Conservation (phyloP, 2,329 filamentous ascomycete genomes). For the Sporothrix sp. region DNA sequence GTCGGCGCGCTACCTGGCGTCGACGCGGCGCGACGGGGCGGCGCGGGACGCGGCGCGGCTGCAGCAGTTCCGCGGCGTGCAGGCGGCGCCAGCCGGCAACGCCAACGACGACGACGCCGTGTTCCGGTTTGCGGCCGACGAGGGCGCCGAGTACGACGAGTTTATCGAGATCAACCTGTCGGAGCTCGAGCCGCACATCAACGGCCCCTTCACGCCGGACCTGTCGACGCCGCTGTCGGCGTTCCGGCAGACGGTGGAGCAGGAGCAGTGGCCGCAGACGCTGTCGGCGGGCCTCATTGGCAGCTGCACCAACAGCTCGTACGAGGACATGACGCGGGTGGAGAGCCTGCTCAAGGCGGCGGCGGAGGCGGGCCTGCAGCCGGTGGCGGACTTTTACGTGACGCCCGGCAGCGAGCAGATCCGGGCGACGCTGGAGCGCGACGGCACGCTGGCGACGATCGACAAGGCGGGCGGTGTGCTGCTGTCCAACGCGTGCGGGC, state of each 20-base stretch:
- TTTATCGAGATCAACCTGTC: conserved; percentile 85
- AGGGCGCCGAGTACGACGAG: conserved; percentile 78
- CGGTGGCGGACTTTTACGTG: conserved; percentile 86
- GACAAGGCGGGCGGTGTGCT: conserved; percentile 77
- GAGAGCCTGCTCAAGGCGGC: conserved; percentile 92
- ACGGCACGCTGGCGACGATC: conserved; percentile 79
- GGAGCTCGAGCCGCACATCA: conserved; percentile 87
- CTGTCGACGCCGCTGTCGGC: conserved; percentile 83
- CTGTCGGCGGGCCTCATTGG: conserved; percentile 92
- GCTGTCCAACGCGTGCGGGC: conserved; percentile 89
- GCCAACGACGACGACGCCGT: conserved; percentile 35
- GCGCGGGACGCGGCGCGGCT: conserved; percentile 55
- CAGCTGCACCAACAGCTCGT: conserved; percentile 97
- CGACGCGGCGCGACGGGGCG: conserved; percentile 68
- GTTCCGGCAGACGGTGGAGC: conserved; percentile 75
- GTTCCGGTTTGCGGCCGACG: conserved; percentile 66
- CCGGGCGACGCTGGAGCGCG: conserved; percentile 81
- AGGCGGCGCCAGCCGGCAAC: conserved; percentile 25
- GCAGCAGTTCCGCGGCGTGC: conserved; percentile 40
- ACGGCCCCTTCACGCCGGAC: conserved; percentile 93
- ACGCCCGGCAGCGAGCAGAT: conserved; percentile 97
- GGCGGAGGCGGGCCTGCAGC: conserved; percentile 76
- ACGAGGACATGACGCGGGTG: conserved; percentile 95
- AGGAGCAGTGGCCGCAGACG: conserved; percentile 81
- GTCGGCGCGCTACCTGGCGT: conserved; percentile 75